These are phyloP conservation scores for Fusarium algeriense DNA, from an alignment of 2,329 filamentous ascomycete genomes.

Conservation along the genomic window DNA sequence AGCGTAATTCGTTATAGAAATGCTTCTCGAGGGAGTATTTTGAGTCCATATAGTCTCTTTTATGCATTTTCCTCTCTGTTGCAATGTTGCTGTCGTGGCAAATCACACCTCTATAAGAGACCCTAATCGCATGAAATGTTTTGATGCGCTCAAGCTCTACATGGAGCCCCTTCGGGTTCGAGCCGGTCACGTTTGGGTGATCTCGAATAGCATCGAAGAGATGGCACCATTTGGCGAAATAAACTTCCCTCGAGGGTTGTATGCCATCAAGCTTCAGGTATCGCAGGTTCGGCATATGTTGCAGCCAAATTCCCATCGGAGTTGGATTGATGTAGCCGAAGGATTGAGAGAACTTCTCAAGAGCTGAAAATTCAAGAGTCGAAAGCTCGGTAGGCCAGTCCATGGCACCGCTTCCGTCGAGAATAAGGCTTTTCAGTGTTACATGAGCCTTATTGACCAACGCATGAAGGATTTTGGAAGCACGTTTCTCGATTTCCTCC, in stretches of 20 bases:
- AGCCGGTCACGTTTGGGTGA: neutral
- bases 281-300: neutral
- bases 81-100: neutral
- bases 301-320: neutral
- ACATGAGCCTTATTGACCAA: neutral
- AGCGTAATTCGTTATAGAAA: neutral
- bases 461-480: neutral
- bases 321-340: neutral
- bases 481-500: neutral
- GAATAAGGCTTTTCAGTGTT: neutral
- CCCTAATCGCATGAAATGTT: neutral
- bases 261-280: accelerated
- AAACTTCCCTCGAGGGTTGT: neutral
- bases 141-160: neutral
- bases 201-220: neutral
- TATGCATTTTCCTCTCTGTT: neutral
- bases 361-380: neutral
- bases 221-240: neutral
- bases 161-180: neutral
- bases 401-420: neutral
- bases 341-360: neutral
- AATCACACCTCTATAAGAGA: neutral
- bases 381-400: neutral
- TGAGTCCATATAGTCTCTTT: neutral
- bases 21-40: neutral